Evolutionary conservation across 495 filamentous ascomycete species (phyloP).

Genomic region (Lasiosphaeria hispida): DNA sequence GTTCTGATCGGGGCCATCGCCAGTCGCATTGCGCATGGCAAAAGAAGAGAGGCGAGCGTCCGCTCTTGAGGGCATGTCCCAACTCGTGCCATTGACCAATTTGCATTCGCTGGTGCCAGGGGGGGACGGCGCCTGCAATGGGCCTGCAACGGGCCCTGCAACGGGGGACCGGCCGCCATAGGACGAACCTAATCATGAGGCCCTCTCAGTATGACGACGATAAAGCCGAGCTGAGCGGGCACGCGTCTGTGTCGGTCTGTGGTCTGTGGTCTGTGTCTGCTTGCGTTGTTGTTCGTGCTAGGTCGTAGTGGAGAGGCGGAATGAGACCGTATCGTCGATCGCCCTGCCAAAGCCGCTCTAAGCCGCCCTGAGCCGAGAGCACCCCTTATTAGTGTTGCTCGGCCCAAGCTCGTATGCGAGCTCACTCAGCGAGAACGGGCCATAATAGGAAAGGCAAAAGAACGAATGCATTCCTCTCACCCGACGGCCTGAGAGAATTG

Average conservation of each 20-base stretch:
- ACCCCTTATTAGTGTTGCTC: slow-evolving; percentile 4
- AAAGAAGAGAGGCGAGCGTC: no score
- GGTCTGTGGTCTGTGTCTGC: no score
- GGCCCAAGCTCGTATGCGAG: slow-evolving; percentile 4
- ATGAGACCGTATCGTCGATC: slow-evolving; percentile 25
- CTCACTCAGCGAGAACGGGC: no score
- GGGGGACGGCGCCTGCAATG: no score
- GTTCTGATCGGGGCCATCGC: neutral
- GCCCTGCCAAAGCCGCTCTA: slow-evolving; percentile 27
- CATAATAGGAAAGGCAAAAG: no score
- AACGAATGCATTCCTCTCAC: no score
- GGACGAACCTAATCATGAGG: slow-evolving; percentile 16
- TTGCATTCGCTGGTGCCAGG: no score
- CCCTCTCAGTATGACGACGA: slow-evolving; percentile 13
- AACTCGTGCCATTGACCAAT: no score
- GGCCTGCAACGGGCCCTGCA: no score
- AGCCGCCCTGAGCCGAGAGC: slow-evolving; percentile 30
- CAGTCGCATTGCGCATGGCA: no score
- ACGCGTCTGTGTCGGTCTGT: neutral
- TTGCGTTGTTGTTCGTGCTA: neutral
- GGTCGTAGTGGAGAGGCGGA: slow-evolving; percentile 26
- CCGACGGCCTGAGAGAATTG: no score
- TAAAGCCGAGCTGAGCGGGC: slow-evolving; percentile 22
- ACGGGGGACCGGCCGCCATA: neutral
- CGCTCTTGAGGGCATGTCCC: no score